A percentile compares a stretch with the other conserved stretches of the same genome.
Evolutionary conservation across 139 green algal genomes (phyloP).

Genomic region (Desmodesmus armatus): DNA sequence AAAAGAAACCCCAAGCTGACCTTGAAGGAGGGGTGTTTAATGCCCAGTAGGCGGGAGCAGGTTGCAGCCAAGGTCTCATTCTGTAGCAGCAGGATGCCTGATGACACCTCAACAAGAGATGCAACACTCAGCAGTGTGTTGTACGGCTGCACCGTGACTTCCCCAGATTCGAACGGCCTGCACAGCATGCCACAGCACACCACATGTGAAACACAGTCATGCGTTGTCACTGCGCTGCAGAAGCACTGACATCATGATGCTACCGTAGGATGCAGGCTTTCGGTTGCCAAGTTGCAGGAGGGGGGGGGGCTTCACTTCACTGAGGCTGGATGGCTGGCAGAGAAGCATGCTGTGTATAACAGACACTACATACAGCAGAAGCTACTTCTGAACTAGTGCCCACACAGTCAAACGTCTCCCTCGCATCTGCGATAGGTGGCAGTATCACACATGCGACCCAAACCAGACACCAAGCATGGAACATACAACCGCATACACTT

Average conservation of each 20-base stretch:
- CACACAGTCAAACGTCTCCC: no score
- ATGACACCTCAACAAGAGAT: constrained; percentile 64
- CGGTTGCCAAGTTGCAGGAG: no score
- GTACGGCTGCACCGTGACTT: constrained; percentile 88
- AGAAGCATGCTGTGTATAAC: background rate
- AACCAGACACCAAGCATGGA: background rate
- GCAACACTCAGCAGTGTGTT: constrained; percentile 86
- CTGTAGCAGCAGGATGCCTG: constrained; percentile 77
- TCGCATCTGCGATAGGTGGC: no score
- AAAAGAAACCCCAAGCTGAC: no score
- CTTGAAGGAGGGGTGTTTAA: constrained; percentile 68
- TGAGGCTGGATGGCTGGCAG: background rate
- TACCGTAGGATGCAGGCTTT: no score
- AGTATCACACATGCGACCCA: no score
- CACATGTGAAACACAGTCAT: no score
- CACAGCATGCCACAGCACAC: background rate
- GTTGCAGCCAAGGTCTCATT: constrained; percentile 72
- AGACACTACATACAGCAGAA: no score
- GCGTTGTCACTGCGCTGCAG: background rate
- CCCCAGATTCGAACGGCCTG: constrained; percentile 79
- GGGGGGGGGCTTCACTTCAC: background rate
- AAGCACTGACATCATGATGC: no score
- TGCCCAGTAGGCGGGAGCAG: constrained; percentile 59
- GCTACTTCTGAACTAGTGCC: no score
- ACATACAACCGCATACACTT: no score